Conservation (phyloP, 2,329 filamentous ascomycete species). For the Colletotrichum sp. region DNA sequence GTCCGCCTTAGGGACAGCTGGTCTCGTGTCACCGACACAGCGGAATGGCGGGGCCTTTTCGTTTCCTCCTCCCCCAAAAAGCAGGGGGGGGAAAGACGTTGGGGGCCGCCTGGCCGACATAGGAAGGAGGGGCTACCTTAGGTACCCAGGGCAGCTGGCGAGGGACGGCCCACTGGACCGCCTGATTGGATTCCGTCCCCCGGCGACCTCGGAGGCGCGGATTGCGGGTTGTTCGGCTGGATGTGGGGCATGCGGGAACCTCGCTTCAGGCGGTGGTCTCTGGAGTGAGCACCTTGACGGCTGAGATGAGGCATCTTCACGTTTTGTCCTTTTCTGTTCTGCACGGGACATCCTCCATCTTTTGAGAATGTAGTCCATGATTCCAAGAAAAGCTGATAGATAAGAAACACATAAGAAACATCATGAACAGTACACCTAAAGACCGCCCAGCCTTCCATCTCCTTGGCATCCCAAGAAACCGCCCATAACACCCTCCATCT, state of each 20-base stretch:
- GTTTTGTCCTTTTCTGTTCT: accelerated
- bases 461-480: neutral
- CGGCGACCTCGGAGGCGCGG: constrained; percentile 7
- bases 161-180: neutral
- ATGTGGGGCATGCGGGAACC: neutral
- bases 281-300: neutral
- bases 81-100: neutral
- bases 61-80: neutral
- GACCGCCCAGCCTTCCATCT: neutral
- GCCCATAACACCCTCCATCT: neutral
- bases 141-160: neutral
- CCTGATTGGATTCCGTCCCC: neutral
- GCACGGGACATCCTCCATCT: neutral
- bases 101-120: neutral
- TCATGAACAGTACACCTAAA: too few relatives aligned
- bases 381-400: neutral
- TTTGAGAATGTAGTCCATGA: accelerated
- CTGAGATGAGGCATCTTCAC: neutral
- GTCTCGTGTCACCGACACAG: neutral
- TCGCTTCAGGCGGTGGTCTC: neutral
- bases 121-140: neutral
- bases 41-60: neutral
- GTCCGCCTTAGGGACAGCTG: neutral
- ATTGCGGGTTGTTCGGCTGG: constrained; percentile 8
- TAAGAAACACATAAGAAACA: neutral